Base-by-base conservation (phyloP, 139 green algal genomes). In the Picochlorum costavermella region DNA sequence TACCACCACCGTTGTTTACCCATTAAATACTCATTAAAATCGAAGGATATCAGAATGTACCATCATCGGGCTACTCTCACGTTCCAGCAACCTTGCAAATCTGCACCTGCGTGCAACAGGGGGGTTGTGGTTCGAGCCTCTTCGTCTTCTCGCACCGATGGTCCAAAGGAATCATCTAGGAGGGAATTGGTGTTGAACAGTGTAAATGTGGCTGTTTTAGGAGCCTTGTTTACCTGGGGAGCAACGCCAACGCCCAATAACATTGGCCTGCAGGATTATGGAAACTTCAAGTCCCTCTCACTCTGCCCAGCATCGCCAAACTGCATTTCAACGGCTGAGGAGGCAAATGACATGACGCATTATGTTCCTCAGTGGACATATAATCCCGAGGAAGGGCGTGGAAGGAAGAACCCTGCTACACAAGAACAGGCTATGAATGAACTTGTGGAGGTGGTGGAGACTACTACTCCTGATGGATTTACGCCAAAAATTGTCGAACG, bases 251-350 rank as follows among this genome's bases (percentile, higher is more conserved):
- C 86, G 0, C 88, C 88, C 6, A 60, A 23, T 5, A 81, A 63
- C 56, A 40, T 94, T 13, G 86, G 87, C 48, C 59, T 91, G 5
- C 64, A 79, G 60, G 78, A 90, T 31, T 92, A 95, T 36, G 81
- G 84, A 31, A 72, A 71, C 64, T 59, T 90, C 6, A 75, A 81
- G 33, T 83, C 76, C 1, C 82, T 97, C 46, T 63, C 48, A 2
- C 76, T 97, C 31, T 97, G 91, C 78, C 89, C 91, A 5, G 46
- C 74, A 30, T 86, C 81, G 13, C 86, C 86, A 25, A 96, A 96
- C 80, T 97, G 91, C 82, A 88, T 97, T 20, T 83, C 76, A 31
- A 97, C 91, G 2, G 78, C 80, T 2, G 91, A 95, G 73, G 87
- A 91, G 68, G 69, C 69, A 23, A 95, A 96, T 69, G 87, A 96